These are phyloP conservation scores for Gossypium bickii DNA, from an alignment of 345 rosid genomes.

Conservation along the genomic window DNA sequence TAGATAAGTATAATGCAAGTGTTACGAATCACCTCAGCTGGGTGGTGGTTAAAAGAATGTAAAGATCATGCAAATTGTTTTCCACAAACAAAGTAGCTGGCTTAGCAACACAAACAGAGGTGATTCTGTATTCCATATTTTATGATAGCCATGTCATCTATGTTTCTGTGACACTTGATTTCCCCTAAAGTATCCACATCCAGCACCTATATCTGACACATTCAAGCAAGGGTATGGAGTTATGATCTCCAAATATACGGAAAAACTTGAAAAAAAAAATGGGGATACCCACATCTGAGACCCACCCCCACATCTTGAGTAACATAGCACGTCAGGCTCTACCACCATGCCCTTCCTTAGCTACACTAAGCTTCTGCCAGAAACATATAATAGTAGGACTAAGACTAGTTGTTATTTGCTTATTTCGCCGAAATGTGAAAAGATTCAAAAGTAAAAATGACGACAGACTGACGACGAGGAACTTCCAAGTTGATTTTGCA, in stretches of 20 bases:
- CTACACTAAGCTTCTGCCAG: not conserved
- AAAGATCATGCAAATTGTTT: not conserved
- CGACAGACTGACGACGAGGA: not conserved
- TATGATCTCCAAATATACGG: too few species aligned
- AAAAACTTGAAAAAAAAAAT: too few species aligned
- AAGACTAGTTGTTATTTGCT: not conserved
- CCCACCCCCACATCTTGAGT: too few species aligned
- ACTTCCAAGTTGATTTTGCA: not conserved
- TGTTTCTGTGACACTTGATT: too few species aligned
- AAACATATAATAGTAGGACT: not conserved
- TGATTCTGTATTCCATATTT: not conserved
- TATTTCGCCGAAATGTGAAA: not conserved
- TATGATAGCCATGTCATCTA: not conserved
- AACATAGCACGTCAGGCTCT: not conserved
- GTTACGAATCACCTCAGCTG: not conserved
- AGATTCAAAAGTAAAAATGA: not conserved
- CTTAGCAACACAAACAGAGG: not conserved
- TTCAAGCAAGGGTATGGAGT: too few species aligned
- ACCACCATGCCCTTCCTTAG: not conserved
- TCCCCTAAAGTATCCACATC: too few species aligned
- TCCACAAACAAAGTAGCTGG: not conserved
- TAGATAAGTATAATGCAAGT: not conserved
- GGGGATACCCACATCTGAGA: too few species aligned
- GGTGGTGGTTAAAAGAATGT: not conserved
- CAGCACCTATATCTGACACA: too few species aligned